Evolutionary conservation across 169 alveolate genomes (phyloP), one percentile per base, ranked within the genome.

Genomic region (Cryptosporidium ryanae): DNA sequence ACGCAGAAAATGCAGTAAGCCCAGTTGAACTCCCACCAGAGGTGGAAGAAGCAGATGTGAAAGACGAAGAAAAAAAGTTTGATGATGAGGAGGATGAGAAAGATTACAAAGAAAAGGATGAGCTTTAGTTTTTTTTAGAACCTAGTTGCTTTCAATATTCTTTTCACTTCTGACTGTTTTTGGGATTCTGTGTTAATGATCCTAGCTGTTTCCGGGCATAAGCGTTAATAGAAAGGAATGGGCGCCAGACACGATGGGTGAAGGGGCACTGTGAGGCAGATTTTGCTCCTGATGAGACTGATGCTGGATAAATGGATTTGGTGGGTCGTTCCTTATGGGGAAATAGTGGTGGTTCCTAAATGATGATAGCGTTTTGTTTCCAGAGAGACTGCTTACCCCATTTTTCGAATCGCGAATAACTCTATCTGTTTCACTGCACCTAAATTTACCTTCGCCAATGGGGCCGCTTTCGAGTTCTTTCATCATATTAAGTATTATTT

Each of bases 311-410:
- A 76, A 76, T 31, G 87, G 87, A 15, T 76, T 76, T 7, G 87
- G 87, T 18, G 87, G 87, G 46, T 76, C 87, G 29, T 27, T 76
- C 25, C 87, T 55, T 49, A 76, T 76, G 10, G 87, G 87, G 64
- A 76, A 76, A 59, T 59, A 76, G 76, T 76, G 87, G 25, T 76
- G 87, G n/a, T 76, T 76, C 12, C 87, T 76, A 27, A 76, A 76
- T 38, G 87, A 76, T 25, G 87, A 76, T n/a, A 76, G 49, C 12
- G 54, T 49, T 27, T 76, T 76, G 76, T 55, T 38, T 6, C 71
- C 71, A 3, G 71, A 76, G 57, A 70, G 38, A 59, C 50, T 13
- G 29, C 71, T 61, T 6, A 18, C 29, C 2, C 87, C 83, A 1
- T 27, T 52, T 0, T 38, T 68, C 46, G 67, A 21, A 7, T 43